phyloP scores from a whole-genome alignment of 768 basidiomycete species.

The Kwoniella mangroviensis region DNA sequence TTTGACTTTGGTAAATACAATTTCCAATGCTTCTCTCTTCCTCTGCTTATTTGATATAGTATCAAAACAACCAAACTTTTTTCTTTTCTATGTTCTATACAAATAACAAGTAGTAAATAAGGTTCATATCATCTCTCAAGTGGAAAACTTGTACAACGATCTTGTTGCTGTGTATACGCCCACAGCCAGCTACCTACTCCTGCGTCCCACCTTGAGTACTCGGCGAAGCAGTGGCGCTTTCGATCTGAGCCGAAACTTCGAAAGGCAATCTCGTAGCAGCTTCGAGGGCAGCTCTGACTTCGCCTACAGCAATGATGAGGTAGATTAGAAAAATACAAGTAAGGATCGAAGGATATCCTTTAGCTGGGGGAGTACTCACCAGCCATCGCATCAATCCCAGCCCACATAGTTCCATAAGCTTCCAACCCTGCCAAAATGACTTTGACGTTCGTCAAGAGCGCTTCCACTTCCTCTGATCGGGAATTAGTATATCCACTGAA shows the following conservation, averaged over 20 bases:
- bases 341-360: too few relatives aligned
- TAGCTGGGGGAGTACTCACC: constrained; percentile 38
- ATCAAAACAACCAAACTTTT: background rate
- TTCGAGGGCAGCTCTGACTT: constrained; percentile 54
- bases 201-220: constrained; percentile 12
- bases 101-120: background rate
- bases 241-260: constrained; percentile 38
- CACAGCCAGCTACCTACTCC: too few relatives aligned
- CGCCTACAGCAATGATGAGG: constrained; percentile 31
- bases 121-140: too few relatives aligned
- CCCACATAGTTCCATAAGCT: constrained; percentile 57
- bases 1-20: background rate
- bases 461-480: constrained; percentile 49
- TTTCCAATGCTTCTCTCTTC: background rate
- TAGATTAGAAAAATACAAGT: background rate
- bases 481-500: constrained; percentile 27
- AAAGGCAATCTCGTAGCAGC: constrained; percentile 48
- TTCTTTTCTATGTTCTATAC: background rate
- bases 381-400: constrained; percentile 56
- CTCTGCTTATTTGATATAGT: background rate
- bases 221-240: constrained; percentile 13
- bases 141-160: background rate
- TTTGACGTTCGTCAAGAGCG: constrained; percentile 56
- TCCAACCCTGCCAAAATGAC: constrained; percentile 55
- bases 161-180: background rate